Evolutionary conservation across 1,284 basidiomycete species (phyloP).

Genomic region (Moniliophthora roreri): DNA sequence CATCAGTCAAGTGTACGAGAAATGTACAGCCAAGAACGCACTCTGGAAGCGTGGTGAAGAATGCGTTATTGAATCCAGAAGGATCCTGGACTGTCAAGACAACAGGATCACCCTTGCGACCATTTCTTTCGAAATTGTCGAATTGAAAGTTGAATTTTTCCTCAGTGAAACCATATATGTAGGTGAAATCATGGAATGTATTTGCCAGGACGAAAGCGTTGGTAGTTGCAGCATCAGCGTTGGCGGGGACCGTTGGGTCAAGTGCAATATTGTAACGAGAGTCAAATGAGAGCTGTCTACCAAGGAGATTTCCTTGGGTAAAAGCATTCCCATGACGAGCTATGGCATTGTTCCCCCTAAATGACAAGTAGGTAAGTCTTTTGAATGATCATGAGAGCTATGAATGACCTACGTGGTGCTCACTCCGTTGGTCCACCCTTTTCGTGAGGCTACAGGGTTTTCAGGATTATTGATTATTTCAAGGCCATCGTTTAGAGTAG

Average conservation of each 20-base stretch:
- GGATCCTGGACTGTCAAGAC: slow-evolving; percentile 37
- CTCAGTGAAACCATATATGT: slow-evolving; percentile 32
- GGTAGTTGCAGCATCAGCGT: slow-evolving; percentile 46
- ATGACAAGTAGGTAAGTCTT: not conserved
- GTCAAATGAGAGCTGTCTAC: slow-evolving; percentile 29
- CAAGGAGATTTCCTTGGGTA: slow-evolving; percentile 12
- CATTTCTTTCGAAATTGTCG: slow-evolving; percentile 11
- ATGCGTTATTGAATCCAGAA: slow-evolving; percentile 27
- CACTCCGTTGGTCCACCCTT: slow-evolving; percentile 19
- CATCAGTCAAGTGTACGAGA: no score
- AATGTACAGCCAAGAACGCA: no score
- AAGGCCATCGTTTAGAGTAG: slow-evolving; percentile 31
- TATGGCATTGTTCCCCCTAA: slow-evolving; percentile 34
- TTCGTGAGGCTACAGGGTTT: slow-evolving; percentile 23
- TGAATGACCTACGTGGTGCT: slow-evolving; percentile 17
- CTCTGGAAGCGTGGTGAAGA: slow-evolving; percentile 38
- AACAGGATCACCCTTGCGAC: slow-evolving; percentile 40
- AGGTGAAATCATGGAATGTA: slow-evolving; percentile 48
- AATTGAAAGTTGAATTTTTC: slow-evolving; percentile 12
- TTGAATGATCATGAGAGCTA: not conserved
- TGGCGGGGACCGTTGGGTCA: slow-evolving; percentile 23
- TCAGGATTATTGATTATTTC: slow-evolving; percentile 33
- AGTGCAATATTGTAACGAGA: slow-evolving; percentile 31
- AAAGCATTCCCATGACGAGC: no score
- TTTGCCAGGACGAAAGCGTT: slow-evolving; percentile 56